phyloP scores from a whole-genome alignment of 345 rosid species.

The Conringia planisiliqua region DNA sequence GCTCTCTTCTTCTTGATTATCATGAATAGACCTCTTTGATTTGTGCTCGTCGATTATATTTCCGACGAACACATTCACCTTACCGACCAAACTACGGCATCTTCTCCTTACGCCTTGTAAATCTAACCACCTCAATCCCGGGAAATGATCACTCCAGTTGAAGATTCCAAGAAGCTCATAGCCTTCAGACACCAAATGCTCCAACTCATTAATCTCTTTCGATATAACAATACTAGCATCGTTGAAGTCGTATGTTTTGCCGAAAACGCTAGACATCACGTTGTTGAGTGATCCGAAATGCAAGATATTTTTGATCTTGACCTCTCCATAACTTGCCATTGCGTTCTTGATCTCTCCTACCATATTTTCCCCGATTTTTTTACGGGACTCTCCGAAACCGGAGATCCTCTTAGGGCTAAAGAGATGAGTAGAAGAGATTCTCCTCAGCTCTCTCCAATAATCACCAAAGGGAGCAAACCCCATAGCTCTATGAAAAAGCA shows the following conservation, averaged over 20 bases:
- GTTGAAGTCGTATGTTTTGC: constrained; percentile 39
- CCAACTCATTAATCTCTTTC: constrained; percentile 34
- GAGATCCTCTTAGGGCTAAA: constrained; percentile 48
- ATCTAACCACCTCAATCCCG: constrained; percentile 36
- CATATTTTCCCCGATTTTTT: constrained; percentile 34
- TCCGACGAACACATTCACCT: constrained; percentile 60
- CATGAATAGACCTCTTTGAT: constrained; percentile 13
- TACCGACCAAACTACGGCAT: constrained; percentile 33
- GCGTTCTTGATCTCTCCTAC: constrained; percentile 28
- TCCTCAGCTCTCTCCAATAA: constrained; percentile 80
- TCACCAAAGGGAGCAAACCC: constrained; percentile 84
- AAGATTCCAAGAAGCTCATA: constrained; percentile 57
- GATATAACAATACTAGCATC: constrained; percentile 2
- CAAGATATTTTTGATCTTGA: constrained; percentile 35
- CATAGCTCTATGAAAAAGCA: constrained; percentile 77
- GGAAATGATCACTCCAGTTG: constrained; percentile 88
- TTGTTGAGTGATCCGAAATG: constrained; percentile 49
- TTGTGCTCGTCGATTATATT: constrained; percentile 61
- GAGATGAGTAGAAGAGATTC: constrained; percentile 65
- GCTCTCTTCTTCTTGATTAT: constrained; percentile 9
- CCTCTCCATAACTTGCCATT: constrained; percentile 30
- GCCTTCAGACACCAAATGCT: constrained; percentile 47
- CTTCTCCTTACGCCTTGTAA: constrained; percentile 49
- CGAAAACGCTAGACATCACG: constrained; percentile 52
- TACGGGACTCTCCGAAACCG: constrained; percentile 34